A percentile compares a stretch with the other conserved stretches of the same genome.
phyloP scores from a whole-genome alignment of 2,329 filamentous ascomycete genomes.

The Stachybotrys elegans region DNA sequence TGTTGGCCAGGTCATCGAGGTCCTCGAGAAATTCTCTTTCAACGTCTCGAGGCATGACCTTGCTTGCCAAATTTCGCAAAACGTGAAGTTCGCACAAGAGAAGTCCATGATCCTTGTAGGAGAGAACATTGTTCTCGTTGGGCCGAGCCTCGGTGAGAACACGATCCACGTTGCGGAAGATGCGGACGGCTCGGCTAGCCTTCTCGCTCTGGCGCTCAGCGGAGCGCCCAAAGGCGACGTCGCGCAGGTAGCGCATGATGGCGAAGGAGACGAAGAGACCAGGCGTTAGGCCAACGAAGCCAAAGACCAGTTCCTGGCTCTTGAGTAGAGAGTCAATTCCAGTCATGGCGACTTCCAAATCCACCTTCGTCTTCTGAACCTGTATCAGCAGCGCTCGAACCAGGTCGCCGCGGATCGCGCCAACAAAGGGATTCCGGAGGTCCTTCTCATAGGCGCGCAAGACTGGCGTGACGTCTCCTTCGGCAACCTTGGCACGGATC shows the following conservation, averaged over 20 bases:
- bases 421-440: constrained; percentile 72
- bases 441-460: constrained; percentile 89
- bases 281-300: constrained; percentile 91
- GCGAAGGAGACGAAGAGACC: constrained; percentile 82
- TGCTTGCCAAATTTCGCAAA: constrained; percentile 56
- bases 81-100: constrained; percentile 86
- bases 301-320: constrained; percentile 95
- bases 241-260: constrained; percentile 65
- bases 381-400: constrained; percentile 90
- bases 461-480: constrained; percentile 90
- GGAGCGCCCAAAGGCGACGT: constrained; percentile 63
- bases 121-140: constrained; percentile 67
- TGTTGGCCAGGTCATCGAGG: constrained; percentile 77
- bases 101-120: constrained; percentile 89
- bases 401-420: constrained; percentile 80
- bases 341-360: constrained; percentile 91
- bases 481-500: constrained; percentile 74
- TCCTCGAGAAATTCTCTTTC: constrained; percentile 86
- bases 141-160: constrained; percentile 66
- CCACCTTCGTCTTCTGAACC: constrained; percentile 98
- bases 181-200: constrained; percentile 66
- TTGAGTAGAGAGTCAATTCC: constrained; percentile 93
- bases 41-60: constrained; percentile 67
- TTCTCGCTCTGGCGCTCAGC: constrained; percentile 61
- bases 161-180: constrained; percentile 84